Conservation (phyloP, 2,329 filamentous ascomycete genomes). For the Drechslerella dactyloides region DNA sequence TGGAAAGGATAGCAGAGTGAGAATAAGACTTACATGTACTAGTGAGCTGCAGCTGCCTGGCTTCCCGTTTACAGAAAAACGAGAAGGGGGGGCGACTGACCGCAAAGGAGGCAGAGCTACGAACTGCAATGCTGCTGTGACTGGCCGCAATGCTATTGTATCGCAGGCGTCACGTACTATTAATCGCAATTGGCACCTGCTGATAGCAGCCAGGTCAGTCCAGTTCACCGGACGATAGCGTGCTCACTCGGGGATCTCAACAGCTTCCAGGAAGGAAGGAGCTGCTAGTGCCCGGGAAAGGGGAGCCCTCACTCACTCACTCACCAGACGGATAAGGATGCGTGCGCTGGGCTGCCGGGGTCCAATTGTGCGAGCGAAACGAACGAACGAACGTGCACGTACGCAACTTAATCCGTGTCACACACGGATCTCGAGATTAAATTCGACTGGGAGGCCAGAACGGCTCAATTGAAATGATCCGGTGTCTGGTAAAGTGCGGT, state of each 20-base stretch:
- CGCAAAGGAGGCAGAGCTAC: too few species aligned
- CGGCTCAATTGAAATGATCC: too few species aligned
- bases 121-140: too few species aligned
- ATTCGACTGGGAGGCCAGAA: too few species aligned
- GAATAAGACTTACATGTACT: too few species aligned
- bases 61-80: not conserved
- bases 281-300: slow-evolving; percentile 10
- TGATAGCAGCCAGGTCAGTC: not conserved
- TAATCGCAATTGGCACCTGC: not conserved
- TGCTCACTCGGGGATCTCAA: not conserved
- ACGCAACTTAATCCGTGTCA: too few species aligned
- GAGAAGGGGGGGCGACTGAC: too few species aligned
- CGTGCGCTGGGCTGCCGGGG: not conserved
- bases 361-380: slow-evolving; percentile 21
- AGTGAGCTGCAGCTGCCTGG: not conserved
- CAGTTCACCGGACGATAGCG: not conserved
- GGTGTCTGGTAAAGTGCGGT: too few species aligned
- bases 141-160: too few species aligned
- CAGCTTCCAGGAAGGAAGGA: slow-evolving; percentile 29
- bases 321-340: slow-evolving; percentile 14
- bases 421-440: too few species aligned
- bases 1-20: slow-evolving; percentile 2
- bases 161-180: not conserved
- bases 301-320: slow-evolving; percentile 6
- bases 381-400: too few species aligned